A percentile compares a stretch with the other conserved stretches of the same genome.
Conservation (phyloP, 805 yeast species). For the Nakazawaea peltata region DNA sequence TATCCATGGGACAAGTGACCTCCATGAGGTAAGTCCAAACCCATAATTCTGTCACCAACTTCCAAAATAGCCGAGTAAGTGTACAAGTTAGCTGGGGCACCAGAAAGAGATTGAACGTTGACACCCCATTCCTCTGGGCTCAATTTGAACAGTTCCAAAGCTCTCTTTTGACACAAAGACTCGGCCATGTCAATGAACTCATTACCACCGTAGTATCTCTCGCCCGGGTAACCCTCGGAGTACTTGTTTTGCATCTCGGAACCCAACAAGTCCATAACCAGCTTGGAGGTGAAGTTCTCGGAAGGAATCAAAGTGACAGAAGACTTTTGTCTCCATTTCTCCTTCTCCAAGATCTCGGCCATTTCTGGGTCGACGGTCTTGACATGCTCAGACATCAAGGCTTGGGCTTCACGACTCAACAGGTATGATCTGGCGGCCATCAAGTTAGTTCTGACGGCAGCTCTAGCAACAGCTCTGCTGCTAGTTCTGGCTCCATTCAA, state of each 20-base stretch:
- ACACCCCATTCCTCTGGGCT: constrained; percentile 91
- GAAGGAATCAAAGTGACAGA: constrained; percentile 91
- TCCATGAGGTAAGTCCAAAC: constrained; percentile 96
- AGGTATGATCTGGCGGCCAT: constrained; percentile 25
- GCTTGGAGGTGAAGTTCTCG: constrained; percentile 91
- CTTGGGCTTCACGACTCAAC: constrained; percentile 38
- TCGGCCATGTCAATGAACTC: constrained; percentile 91
- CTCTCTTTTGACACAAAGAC: constrained; percentile 83
- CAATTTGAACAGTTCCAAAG: constrained; percentile 72
- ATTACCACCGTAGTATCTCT: constrained; percentile 97
- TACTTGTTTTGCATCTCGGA: constrained; percentile 97
- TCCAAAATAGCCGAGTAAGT: constrained; percentile 85
- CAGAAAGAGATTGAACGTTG: constrained; percentile 90
- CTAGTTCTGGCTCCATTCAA: too few species aligned
- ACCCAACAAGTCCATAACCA: constrained; percentile 91
- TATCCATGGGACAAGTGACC: constrained; percentile 98
- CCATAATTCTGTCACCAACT: constrained; percentile 93
- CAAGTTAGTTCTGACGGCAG: too few species aligned
- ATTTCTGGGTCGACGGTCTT: constrained; percentile 80
- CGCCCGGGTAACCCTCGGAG: constrained; percentile 98
- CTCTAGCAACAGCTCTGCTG: too few species aligned
- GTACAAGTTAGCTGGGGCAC: constrained; percentile 94
- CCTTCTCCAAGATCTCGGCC: constrained; percentile 65
- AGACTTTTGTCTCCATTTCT: constrained; percentile 80
- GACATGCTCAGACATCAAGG: constrained; percentile 54